Conservation (phyloP, 768 basidiomycete genomes). For the Pleurotus ostreatus region DNA sequence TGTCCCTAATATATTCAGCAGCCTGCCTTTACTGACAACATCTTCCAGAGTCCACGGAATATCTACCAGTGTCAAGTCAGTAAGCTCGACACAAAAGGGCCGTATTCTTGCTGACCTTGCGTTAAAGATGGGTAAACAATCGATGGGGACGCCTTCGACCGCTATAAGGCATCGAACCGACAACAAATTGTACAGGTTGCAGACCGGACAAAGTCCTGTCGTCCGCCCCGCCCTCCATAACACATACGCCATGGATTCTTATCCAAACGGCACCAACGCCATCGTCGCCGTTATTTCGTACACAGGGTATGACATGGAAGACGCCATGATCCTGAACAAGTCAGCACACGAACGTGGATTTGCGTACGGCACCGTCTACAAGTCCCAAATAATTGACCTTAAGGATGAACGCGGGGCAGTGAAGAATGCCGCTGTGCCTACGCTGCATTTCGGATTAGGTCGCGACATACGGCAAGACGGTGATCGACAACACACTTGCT, state of each 20-base stretch:
- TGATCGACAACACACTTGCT: conserved; percentile 38
- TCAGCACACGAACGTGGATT: conserved; percentile 98
- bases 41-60: conserved; percentile 73
- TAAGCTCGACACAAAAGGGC: background rate
- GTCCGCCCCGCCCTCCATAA: conserved; percentile 91
- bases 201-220: conserved; percentile 91
- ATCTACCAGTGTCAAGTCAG: conserved; percentile 90
- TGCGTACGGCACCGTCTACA: conserved; percentile 94
- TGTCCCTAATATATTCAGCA: conserved; percentile 9
- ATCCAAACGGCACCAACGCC: conserved; percentile 97
- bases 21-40: conserved; percentile 4
- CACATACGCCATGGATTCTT: conserved; percentile 96
- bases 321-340: conserved; percentile 99
- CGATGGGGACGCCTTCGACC: conserved; percentile 97
- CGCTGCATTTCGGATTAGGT: conserved; percentile 88
- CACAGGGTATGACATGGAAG: conserved; percentile 99
- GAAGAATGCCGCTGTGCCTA: conserved; percentile 51
- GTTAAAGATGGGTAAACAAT: conserved; percentile 96
- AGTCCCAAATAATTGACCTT: conserved; percentile 88
- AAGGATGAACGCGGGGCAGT: conserved; percentile 71
- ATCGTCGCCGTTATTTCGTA: conserved; percentile 99
- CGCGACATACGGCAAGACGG: conserved; percentile 57
- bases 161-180: conserved; percentile 90
- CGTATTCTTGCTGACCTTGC: background rate
- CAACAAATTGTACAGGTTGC: conserved; percentile 96